Conservation (phyloP, 164 flowering plant species). For the Euptelea pleiosperma region DNA sequence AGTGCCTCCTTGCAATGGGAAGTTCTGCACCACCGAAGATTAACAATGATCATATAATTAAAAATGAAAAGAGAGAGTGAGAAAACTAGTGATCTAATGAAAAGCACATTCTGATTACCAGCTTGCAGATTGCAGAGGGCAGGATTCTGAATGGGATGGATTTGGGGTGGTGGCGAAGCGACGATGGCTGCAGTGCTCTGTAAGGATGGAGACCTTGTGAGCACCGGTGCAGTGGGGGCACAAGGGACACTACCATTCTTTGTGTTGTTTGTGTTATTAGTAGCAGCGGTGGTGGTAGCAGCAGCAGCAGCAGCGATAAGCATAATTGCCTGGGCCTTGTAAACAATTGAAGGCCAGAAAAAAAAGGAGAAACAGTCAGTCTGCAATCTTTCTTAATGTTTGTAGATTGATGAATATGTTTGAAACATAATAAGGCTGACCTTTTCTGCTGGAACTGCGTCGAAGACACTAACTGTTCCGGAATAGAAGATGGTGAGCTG, state of each 20-base stretch:
- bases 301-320: constrained; percentile 43
- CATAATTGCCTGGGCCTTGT: constrained; percentile 43
- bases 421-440: constrained; percentile 16
- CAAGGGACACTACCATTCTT: constrained; percentile 7
- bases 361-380: background rate
- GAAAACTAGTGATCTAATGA: background rate
- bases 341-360: background rate
- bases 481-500: constrained; percentile 51
- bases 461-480: constrained; percentile 42
- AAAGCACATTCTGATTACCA: constrained; percentile 24
- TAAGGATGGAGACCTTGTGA: constrained; percentile 42
- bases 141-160: constrained; percentile 22
- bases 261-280: constrained; percentile 13
- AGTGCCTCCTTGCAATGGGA: constrained; percentile 54
- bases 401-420: background rate
- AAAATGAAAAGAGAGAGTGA: background rate
- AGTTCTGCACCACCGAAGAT: constrained; percentile 28
- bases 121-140: constrained; percentile 38
- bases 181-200: constrained; percentile 36
- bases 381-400: too few relatives aligned
- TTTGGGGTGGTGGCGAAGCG: constrained; percentile 27
- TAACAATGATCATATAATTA: background rate
- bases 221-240: constrained; percentile 27
- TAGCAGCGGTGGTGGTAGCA: constrained; percentile 2
- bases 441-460: constrained; percentile 43